Evolutionary conservation across 2,329 filamentous ascomycete genomes (phyloP).

Genomic region (Epichloe sylvatica): DNA sequence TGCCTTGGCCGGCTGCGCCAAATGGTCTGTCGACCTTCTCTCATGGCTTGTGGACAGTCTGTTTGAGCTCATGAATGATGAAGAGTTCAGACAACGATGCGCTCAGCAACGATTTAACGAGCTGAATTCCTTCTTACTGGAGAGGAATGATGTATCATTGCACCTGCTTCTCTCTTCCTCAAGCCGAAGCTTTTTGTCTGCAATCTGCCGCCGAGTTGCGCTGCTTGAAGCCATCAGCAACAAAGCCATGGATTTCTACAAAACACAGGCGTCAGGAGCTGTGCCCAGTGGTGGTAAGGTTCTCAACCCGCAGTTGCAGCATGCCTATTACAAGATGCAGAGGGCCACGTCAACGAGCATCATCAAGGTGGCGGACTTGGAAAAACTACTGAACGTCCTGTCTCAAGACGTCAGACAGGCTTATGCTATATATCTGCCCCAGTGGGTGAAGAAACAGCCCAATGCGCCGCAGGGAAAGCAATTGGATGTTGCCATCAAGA

Average conservation of each 20-base stretch:
- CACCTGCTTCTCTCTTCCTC: constrained; percentile 59
- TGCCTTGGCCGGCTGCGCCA: constrained; percentile 58
- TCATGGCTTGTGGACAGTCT: constrained; percentile 47
- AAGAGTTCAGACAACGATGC: constrained; percentile 37
- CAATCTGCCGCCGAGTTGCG: constrained; percentile 49
- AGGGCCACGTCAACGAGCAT: constrained; percentile 35
- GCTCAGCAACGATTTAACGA: constrained; percentile 32
- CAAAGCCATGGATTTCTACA: constrained; percentile 37
- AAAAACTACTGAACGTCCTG: constrained; percentile 42
- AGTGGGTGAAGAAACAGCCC: constrained; percentile 31
- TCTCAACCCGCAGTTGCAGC: constrained; percentile 39
- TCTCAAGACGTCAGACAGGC: constrained; percentile 35
- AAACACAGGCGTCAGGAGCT: constrained; percentile 28
- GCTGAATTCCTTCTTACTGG: constrained; percentile 36
- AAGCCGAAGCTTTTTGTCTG: constrained; percentile 57
- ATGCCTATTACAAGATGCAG: constrained; percentile 41
- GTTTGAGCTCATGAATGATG: constrained; percentile 40
- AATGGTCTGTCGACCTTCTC: constrained; percentile 63
- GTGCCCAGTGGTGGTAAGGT: constrained; percentile 24
- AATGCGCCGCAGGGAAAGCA: constrained; percentile 29
- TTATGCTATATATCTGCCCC: constrained; percentile 33
- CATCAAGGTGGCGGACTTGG: constrained; percentile 47
- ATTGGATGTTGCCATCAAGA: constrained; percentile 30
- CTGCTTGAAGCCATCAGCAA: constrained; percentile 39
- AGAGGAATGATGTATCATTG: constrained; percentile 42